These are phyloP conservation scores for Aspergillus bombycis DNA, from an alignment of 2,329 filamentous ascomycete species.

Conservation along the genomic window DNA sequence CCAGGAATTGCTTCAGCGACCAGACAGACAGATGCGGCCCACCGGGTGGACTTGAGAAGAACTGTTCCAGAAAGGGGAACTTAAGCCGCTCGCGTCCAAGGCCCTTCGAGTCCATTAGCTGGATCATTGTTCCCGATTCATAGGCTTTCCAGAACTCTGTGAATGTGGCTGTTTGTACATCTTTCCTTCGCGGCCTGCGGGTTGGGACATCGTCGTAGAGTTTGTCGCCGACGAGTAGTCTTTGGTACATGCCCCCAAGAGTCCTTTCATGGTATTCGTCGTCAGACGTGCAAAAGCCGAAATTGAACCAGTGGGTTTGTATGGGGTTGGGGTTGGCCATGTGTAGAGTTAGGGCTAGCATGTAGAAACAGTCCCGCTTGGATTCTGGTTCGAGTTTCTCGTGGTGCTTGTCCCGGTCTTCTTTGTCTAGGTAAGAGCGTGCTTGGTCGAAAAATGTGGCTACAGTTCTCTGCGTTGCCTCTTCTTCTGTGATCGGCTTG, in stretches of 20 bases:
- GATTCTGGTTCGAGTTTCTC: background rate
- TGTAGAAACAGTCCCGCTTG: background rate
- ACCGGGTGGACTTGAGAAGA: background rate
- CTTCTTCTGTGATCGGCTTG: background rate
- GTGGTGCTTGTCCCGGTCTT: background rate
- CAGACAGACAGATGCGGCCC: background rate
- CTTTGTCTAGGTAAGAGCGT: background rate
- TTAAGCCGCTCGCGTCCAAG: background rate
- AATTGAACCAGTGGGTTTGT: background rate
- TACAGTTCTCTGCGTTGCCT: background rate
- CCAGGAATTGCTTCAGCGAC: background rate
- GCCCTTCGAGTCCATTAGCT: background rate
- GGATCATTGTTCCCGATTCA: background rate
- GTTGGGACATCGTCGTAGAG: background rate
- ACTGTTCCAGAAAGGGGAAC: background rate
- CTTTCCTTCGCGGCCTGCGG: too few species aligned
- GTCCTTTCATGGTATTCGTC: accelerated
- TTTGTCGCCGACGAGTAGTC: background rate
- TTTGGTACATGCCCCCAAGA: background rate
- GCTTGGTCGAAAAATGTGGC: constrained; percentile 1
- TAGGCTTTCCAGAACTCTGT: background rate
- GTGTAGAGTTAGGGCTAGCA: background rate
- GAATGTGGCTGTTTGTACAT: background rate
- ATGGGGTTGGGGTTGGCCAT: background rate
- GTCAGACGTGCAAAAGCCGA: background rate